Base-by-base conservation (phyloP, 306 rosid species). In the Fragaria ananassa region DNA sequence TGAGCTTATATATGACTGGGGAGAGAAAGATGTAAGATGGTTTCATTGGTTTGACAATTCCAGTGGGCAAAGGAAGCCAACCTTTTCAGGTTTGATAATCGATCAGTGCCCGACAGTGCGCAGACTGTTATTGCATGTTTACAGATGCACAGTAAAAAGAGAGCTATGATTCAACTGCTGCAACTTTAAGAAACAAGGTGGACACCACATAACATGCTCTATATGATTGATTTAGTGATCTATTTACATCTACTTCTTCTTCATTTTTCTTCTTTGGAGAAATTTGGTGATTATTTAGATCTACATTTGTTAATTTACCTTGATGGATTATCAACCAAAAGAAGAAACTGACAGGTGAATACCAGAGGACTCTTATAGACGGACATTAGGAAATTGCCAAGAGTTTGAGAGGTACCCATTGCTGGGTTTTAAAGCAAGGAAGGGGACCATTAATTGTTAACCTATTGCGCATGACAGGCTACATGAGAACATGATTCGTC, bases 401-500 rank as follows among this genome's bases (percentile, higher is more conserved):
- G 21, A 51, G 17, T 4, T 12, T 17, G n/a, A 62, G 68, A 62
- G 17, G 68, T 34, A 15, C 35, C 35, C 34, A 10, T 23, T 23
- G 47, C 63, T 51, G 47, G 76, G 37, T 64, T 12, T 72, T 35
- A 53, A 42, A 72, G 50, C 23, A 37, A 60, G 10, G 2, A 11
- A 23, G 42, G 66, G 68, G 77, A 41, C 77, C 69, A 58, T 29
- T 23, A 23, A 23, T 23, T 42, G 3, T 8, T 25, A 74, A 27
- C 37, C 42, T 10, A 17, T 17, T 42, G 56, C 56, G 23, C 57
- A 58, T 57, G 12, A 10, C 46, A 8, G 77, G 18, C 68, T 45
- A 13, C 42, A 57, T 37, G 69, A 64, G 53, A 72, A 39, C 54
- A 39, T 25, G 21, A 41, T 73, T 73, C 42, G 53, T 39, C 68